A percentile compares a stretch with the other conserved stretches of the same genome.
Conservation (phyloP, 768 basidiomycete species). For the Lactarius pseudohatsudake region DNA sequence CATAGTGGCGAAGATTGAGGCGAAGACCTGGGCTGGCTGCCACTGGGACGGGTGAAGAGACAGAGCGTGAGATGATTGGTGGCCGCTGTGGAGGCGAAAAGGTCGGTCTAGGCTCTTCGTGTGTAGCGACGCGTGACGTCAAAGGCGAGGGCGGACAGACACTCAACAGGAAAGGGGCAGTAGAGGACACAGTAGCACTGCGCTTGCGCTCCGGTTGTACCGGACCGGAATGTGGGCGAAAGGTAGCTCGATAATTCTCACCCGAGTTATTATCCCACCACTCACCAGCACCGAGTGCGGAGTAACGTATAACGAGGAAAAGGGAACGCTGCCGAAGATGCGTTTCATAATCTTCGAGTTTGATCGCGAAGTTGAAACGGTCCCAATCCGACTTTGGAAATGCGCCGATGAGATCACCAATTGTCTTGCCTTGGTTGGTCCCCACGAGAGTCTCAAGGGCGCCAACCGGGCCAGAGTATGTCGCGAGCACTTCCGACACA, state of each 20-base stretch:
- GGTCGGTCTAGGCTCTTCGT: constrained; percentile 19
- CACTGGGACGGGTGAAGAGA: constrained; percentile 21
- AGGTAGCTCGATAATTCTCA: constrained; percentile 74
- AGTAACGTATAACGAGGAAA: constrained; percentile 61
- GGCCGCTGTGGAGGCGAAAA: constrained; percentile 18
- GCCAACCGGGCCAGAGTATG: constrained; percentile 41
- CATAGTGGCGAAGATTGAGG: constrained; percentile 29
- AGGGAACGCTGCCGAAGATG: constrained; percentile 52
- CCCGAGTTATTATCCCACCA: constrained; percentile 94
- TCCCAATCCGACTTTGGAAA: constrained; percentile 34
- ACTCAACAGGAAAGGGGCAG: constrained; percentile 21
- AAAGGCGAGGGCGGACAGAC: constrained; percentile 13
- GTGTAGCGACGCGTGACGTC: constrained; percentile 3
- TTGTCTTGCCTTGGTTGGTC: constrained; percentile 31
- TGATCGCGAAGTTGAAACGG: constrained; percentile 52
- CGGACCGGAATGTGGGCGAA: constrained; percentile 39
- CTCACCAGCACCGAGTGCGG: constrained; percentile 54
- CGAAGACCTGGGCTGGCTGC: constrained; percentile 8
- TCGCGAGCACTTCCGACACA: constrained; percentile 72
- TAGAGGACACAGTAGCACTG: constrained; percentile 4
- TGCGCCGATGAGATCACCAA: constrained; percentile 44
- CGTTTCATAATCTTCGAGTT: constrained; percentile 67
- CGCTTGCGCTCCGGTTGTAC: constrained; percentile 22
- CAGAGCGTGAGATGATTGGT: constrained; percentile 15
- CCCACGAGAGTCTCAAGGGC: constrained; percentile 36